Evolutionary conservation across 176 grass and related monocot species (phyloP), one percentile per base, ranked within the genome.

Genomic region (Tillandsia fasciculata): DNA sequence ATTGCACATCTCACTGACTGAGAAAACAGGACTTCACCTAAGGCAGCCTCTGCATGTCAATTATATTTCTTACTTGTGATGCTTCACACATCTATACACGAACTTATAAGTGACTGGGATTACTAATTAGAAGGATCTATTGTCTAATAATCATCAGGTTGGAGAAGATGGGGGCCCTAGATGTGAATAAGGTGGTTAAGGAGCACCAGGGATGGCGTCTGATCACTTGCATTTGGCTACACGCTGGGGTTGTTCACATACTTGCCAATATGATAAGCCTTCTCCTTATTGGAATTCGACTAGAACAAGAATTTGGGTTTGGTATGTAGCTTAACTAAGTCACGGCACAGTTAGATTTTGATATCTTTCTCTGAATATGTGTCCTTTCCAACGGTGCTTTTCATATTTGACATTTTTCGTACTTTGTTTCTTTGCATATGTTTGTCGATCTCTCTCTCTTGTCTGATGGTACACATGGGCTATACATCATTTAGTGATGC

Each of bases 251-350:
- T 11, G 73, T 96, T 11, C 92, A 91, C 66, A 70, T 96, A 42
- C 78, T 96, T 48, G 84, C 87, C 75, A 96, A 96, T 70, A 84
- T 91, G 83, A 74, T 96, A 11, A 81, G 92, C 74, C 85, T 96
- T 59, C 28, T 88, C 2, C 71, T 91, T 24, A 82, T 96, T 10
- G 88, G 92, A 26, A 82, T 91, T 69, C 79, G 78, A 24, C 92
- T 96, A 11, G 92, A 96, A 26, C 85, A 88, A 73, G 92, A 96
- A 75, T 96, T 96, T 51, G 88, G 92, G 1, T 91, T 88, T 26
- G 69, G 87, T 90, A 85, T 48, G 50, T 48, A 79, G 63, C 63
- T 1, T 75, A 72, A 59, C 33, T 42, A 42, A 2, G 7, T 58
- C 49, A 47, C 3, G 11, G n/a, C 68, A 14, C n/a, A 10, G 15